Evolutionary conservation across 345 rosid genomes (phyloP), one percentile per base, ranked within the genome.

Genomic region (Cardamine occulta): DNA sequence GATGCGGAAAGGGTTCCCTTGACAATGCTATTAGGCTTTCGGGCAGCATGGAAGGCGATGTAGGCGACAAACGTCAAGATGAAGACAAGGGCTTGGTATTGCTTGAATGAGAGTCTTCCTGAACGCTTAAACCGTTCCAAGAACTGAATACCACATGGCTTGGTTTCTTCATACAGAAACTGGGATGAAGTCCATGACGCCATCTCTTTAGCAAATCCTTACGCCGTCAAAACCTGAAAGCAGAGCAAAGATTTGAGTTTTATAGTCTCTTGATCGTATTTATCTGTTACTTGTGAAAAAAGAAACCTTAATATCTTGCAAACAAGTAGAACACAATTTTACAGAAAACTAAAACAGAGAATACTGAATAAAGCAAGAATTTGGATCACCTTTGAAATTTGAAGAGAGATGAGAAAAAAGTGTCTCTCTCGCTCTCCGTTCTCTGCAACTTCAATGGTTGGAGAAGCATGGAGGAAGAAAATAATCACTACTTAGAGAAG

Each of bases 1-100:
- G 82, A 64, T 3, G 96, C 96, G 61, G 91, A 95, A 12, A 94
- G 97, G 15, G 91, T 78, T 49, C 96, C 90, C 82, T 94, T 90
- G 81, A 94, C 97, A 35, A 94, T 85, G 85, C 98, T 94, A 11
- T 88, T 87, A 17, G 96, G 90, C 80, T 91, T 94, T 11, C 98
- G 77, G 4, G 96, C 83, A 1, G 93, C 89, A 60, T 91, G 98
- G 80, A 88, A 94, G 80, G 91, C 84, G 1, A 91, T 13, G 24
- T 91, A 94, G 5, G 98, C 95, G 0, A 91, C 72, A 74, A 94
- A 94, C 13, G 98, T 94, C 10, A 91, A 78, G 51, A 88, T 70
- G 72, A 91, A 84, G 47, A 91, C 97, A 42, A 91, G 76, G 74
- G 85, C 84, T 86, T 88, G 96, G 77, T 86, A 82, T 57, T 82